Evolutionary conservation across 345 rosid species (phyloP), one percentile per base, ranked within the genome.

Genomic region (Syzygium aromaticum): DNA sequence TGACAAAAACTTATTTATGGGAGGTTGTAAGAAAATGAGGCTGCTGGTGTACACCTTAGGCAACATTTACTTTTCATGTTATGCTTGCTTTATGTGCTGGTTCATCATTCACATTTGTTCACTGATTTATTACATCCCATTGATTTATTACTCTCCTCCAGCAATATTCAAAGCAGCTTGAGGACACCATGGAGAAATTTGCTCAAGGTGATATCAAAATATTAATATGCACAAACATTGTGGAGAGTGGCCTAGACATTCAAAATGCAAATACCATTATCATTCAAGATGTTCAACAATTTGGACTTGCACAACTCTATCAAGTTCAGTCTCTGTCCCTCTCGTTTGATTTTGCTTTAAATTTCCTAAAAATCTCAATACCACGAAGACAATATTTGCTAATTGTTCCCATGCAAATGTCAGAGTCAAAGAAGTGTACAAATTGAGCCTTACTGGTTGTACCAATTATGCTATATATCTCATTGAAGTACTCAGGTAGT

Each of bases 241-340:
- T 97, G 67, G 99, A 97, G 93, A 97, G 99, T 86, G 98, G 98
- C 91, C 98, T 97, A 86, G 98, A 96, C 90, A 97, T 97, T 93
- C 99, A 95, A 87, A 97, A 97, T 85, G 98, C 99, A 89, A 97
- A 97, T 90, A 97, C 98, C 89, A 96, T 97, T 86, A 91, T 97
- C 86, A 92, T 97, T 91, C 98, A 97, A 91, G 99, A 97, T 93
- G 98, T 97, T 92, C 99, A 96, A 82, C 97, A 89, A 85, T 97
- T 97, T 93, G 99, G 99, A 77, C 94, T 97, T 40, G 98, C 99
- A 54, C 99, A 97, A 90, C 89, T 97, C 89, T 96, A 97, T 92
- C 99, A 97, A 98, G 99, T 97, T 87, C 88, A 22, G 78, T 86
- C 51, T 87, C 83, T 86, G 25, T 84, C 40, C 77, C 38, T 64